Evolutionary conservation across 2,329 filamentous ascomycete genomes (phyloP), one percentile per base, ranked within the genome.

Genomic region (Fusarium sp.): DNA sequence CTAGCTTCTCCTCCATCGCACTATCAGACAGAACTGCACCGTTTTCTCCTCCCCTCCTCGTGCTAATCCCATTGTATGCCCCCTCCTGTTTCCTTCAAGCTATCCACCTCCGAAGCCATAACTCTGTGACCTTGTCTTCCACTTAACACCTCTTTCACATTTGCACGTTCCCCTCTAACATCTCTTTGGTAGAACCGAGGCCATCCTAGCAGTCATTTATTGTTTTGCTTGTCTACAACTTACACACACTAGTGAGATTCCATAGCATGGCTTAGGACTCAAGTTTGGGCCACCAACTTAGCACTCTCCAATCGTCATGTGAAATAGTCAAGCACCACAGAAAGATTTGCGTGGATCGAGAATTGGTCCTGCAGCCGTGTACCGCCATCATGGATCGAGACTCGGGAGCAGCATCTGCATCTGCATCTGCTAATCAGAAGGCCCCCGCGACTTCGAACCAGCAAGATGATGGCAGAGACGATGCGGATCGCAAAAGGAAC

Each of bases 401-500:
- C 34, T 47, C 61, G 54, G 40, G 44, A 28, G 22, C 41, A 26
- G 47, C 54, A 24, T 54, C 64, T 28, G 45, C 53, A 13, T 53
- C 26, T 25, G 52, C 49, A 29, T 47, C 62, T 45, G 45, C 43
- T 22, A 45, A 54, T 43, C 61, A 65, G 39, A 64, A 68, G 44
- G 53, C 74, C 34, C 75, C 75, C 53, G 67, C 68, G 13, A 67
- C 71, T 35, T 70, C 76, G 29, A 64, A 73, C 5, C 73, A 74
- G 25, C 75, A 73, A 72, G 55, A 74, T 64, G 76, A 74, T 49
- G 75, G 75, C 11, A 75, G 77, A 25, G 79, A 79, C 10, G 79
- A 81, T 42, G 69, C 73, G n/a, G 76, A 75, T 47, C 72, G 76
- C 22, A 84, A 82, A 67, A 85, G 82, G 69, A 69, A 77, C 3